Evolutionary conservation across 2,329 filamentous ascomycete species (phyloP).

Genomic region (Fusarium phyllophilum): DNA sequence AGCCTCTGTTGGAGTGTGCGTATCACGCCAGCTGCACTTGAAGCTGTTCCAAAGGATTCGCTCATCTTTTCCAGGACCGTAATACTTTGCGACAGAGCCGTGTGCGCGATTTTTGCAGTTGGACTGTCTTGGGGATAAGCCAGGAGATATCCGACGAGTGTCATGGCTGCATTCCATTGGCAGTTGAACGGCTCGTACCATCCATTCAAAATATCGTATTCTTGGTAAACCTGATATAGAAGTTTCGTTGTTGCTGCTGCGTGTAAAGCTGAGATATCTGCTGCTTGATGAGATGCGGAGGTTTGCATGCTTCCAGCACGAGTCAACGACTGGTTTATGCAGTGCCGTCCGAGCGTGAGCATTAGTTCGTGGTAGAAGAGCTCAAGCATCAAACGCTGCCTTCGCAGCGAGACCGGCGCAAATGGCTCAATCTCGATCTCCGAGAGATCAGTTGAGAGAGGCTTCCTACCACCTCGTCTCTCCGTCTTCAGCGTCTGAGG

Average conservation of each 20-base stretch:
- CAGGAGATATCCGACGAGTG: background rate
- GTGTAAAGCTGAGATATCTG: background rate
- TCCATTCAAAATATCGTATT: background rate
- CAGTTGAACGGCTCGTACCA: background rate
- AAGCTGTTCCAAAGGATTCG: background rate
- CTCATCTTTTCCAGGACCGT: background rate
- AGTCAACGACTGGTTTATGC: background rate
- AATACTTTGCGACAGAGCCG: background rate
- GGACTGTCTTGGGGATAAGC: accelerated
- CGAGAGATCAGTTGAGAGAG: background rate
- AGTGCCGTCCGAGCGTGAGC: accelerated
- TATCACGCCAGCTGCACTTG: background rate
- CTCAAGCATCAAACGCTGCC: background rate
- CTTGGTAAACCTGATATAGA: background rate
- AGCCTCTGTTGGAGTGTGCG: background rate
- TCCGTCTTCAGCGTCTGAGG: background rate
- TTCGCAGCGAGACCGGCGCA: background rate
- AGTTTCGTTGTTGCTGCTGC: background rate
- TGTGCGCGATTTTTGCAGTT: background rate
- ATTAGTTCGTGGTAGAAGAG: background rate
- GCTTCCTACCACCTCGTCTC: background rate
- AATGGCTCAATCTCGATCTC: background rate
- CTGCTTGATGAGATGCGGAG: accelerated
- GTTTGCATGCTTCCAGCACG: accelerated
- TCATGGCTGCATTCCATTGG: background rate